Evolutionary conservation across 768 basidiomycete genomes (phyloP), one percentile per base, ranked within the genome.

Genomic region (Trametes coccinea): DNA sequence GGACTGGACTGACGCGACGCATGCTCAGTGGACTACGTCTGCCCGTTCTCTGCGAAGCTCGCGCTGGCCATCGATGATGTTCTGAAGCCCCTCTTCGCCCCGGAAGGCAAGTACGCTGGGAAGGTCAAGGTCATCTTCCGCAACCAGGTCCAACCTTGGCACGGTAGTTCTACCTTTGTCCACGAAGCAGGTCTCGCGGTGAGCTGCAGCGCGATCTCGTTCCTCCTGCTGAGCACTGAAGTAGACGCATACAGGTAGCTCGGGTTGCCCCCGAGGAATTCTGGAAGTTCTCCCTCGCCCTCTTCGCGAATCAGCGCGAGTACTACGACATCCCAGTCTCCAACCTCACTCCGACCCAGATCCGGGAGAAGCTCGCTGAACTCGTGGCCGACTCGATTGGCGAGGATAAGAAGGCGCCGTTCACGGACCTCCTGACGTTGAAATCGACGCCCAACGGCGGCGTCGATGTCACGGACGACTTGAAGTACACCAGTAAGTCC

Each of bases 181-280:
- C 89, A 92, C 64, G 95, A 97, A 75, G 90, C 93, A 13, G 87
- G 81, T 10, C 77, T 96, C 8, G 92, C 93, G 5, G 92, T 92
- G 65, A n/a, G 37, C 53, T 22, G 29, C 14, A 61, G 33, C 2
- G 22, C 22, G 22, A 22, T 4, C 48, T 17, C 45, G 29, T 34
- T n/a, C 39, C 30, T 40, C 4, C 44, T n/a, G 49, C 46, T 43
- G 41, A 37, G 34, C 5, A 37, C 34, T 37, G 34, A 37, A 37
- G 34, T 37, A 11, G 34, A 6, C 11, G 34, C 11, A 6, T 11
- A 37, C 58, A 90, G 88, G 88, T 88, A 39, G 81, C 86, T 3
- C 84, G 84, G 34, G 80, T 82, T 17, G 83, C 90, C 0, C 93
- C 94, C 0, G 80, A 84, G n/a, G 77, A 84, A 22, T 95, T 90